Evolutionary conservation across 208 protist species (phyloP), one percentile per base, ranked within the genome.

Genomic region (Phytomonas francai): DNA sequence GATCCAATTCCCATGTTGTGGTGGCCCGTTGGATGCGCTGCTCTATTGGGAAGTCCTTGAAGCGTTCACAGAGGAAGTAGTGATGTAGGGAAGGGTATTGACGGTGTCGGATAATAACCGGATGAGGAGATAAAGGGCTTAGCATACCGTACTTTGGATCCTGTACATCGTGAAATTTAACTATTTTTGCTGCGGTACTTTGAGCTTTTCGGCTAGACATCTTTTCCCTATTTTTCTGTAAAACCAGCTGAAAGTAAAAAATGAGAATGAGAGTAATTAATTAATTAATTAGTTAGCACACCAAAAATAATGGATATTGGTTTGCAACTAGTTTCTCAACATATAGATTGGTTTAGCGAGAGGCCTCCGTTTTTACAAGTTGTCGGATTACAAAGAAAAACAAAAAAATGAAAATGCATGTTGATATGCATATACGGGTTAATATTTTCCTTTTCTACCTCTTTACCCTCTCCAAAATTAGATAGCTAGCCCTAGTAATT

Each of bases 31-130:
- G 77, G 16, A 94, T 74, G 57, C 71, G 75, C 49, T 68, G 36
- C 73, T 89, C 84, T 14, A 76, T 59, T 57, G 80, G 80, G 1
- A 79, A 75, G 42, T 72, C 89, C 34, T 79, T 78, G 64, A 94
- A 94, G 49, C 87, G 81, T 74, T 94, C 84, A 39, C 83, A 85
- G 11, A 94, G 79, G 65, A 94, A 94, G 73, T 89, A 94, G 64
- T 94, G 89, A 42, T 94, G 87, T 39, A 91, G 60, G 0, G 83
- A 90, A 12, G 87, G 86, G 66, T 92, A 94, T 77, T 90, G 76
- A 27, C 76, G 71, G 66, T 94, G 89, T 22, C 86, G 84, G 59
- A 92, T 80, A 27, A 92, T 79, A n/a, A 94, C 64, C 5, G 87
- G 83, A 45, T 86, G 88, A 16, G 89, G 84, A 19, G 84, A 92